A percentile compares a stretch with the other conserved stretches of the same genome.
These are phyloP conservation scores for Orbilia ellipsospora DNA, from an alignment of 2,329 filamentous ascomycete genomes.

Conservation along the genomic window DNA sequence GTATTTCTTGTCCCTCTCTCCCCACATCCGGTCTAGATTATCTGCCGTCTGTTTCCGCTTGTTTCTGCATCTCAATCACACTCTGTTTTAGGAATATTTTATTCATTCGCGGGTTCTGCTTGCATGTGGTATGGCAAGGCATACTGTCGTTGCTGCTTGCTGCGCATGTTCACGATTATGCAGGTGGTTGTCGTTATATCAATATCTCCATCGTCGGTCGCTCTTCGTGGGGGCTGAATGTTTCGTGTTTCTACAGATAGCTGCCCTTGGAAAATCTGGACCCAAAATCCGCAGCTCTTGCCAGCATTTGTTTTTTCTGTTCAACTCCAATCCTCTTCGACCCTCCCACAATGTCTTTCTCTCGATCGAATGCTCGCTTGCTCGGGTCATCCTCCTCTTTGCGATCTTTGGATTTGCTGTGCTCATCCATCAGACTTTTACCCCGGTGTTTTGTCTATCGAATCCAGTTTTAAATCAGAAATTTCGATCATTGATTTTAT, in stretches of 20 bases:
- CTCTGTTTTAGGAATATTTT: neutral
- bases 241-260: conserved; percentile 65
- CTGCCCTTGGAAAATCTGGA: conserved; percentile 81
- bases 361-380: conserved; percentile 84
- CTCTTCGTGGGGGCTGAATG: neutral
- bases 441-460: conserved; percentile 65
- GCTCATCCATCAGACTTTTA: conserved; percentile 71
- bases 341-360: conserved; percentile 90
- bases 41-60: neutral
- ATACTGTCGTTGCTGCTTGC: too few species aligned
- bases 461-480: conserved; percentile 10
- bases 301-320: conserved; percentile 81
- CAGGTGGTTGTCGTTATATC: neutral
- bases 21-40: conserved; percentile 9
- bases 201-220: conserved; percentile 21
- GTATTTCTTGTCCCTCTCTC: conserved; percentile 5
- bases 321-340: conserved; percentile 74
- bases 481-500: conserved; percentile 7
- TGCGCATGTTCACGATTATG: neutral
- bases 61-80: conserved; percentile 9
- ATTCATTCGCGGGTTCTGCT: neutral
- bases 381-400: conserved; percentile 90
- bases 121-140: too few species aligned
- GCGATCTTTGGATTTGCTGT: conserved; percentile 66
- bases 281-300: conserved; percentile 82